Percentiles rank a stretch among this genome's conserved stretches.
Conservation (phyloP, 352 stramenopile species). For the Phytophthora boehmeriae region DNA sequence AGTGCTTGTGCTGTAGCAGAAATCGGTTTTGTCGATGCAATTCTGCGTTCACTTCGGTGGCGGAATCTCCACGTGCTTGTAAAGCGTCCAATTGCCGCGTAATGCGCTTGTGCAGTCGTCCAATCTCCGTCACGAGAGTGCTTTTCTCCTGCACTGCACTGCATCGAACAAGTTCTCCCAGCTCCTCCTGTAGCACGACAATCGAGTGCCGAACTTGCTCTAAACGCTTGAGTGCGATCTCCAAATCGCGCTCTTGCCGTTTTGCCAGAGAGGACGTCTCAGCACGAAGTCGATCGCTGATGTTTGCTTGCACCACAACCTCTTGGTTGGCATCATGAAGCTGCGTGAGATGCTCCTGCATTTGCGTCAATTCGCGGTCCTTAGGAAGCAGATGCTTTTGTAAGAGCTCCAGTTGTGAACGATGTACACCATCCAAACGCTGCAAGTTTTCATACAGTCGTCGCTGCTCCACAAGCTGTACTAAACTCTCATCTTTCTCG, state of each 20-base stretch:
- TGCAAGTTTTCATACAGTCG: slow-evolving; percentile 55
- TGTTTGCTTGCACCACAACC: slow-evolving; percentile 70
- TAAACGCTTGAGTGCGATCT: slow-evolving; percentile 35
- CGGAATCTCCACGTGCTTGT: slow-evolving; percentile 51
- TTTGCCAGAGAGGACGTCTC: slow-evolving; percentile 48
- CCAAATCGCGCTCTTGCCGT: slow-evolving; percentile 51
- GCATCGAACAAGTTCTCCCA: slow-evolving; percentile 59
- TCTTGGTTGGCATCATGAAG: slow-evolving; percentile 72
- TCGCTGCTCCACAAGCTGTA: slow-evolving; percentile 43
- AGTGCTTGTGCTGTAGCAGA: slow-evolving; percentile 74
- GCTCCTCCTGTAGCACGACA: slow-evolving; percentile 66
- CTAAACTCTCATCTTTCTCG: slow-evolving; percentile 50
- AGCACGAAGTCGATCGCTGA: slow-evolving; percentile 64
- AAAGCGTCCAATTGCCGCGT: slow-evolving; percentile 57
- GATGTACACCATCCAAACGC: slow-evolving; percentile 72
- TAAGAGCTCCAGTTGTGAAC: slow-evolving; percentile 73
- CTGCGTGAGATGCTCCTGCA: slow-evolving; percentile 64
- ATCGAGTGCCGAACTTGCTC: slow-evolving; percentile 63
- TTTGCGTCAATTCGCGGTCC: slow-evolving; percentile 63
- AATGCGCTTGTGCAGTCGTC: slow-evolving; percentile 70
- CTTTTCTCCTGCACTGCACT: slow-evolving; percentile 74
- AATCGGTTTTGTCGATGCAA: slow-evolving; percentile 79
- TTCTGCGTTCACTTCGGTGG: slow-evolving; percentile 68
- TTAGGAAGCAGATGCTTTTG: slow-evolving; percentile 77
- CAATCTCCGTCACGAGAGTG: slow-evolving; percentile 59